Evolutionary conservation across 306 rosid genomes (phyloP), one percentile per base, ranked within the genome.

Genomic region (Canavalia ensiformis): DNA sequence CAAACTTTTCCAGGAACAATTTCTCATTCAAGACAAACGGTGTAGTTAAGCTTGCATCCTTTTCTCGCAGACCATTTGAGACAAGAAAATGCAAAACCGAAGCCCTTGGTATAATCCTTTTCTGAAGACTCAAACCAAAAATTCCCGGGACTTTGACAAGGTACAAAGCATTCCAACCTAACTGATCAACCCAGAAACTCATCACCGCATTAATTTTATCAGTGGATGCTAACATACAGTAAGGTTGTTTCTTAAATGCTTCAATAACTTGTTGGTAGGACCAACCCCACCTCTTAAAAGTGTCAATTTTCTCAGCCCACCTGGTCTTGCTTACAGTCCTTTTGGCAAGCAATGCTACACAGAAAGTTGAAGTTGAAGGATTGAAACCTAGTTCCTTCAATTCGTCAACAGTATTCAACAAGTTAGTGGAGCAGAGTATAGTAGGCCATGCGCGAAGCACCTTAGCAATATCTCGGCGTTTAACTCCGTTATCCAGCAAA

Each of bases 31-130:
- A 0, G 6, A 0, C 3, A 58, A 74, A 65, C 13, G 84, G 76
- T 4, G 18, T 11, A 57, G 0, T 4, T 44, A 86, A 52, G 79
- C 74, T 78, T 4, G 81, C 12, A 5, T 68, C 13, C 47, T 85
- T 72, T 18, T 31, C 63, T 2, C 76, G 13, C 85, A 88, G 79
- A 65, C 86, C 90, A 73, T 82, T 75, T 4, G 83, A 83, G 29
- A 73, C 12, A 73, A 89, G 80, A 84, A 64, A 78, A 66, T 74
- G 44, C 54, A 81, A 3, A 31, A 85, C 89, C 0, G 57, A 82
- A 82, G 81, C 77, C 86, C 94, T 82, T 1, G 89, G 97, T 50
- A 87, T 56, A 57, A 90, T 25, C 74, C 91, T 85, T 62, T 66
- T 80, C 82, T 83, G 79, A 63, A 89, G 77, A 81, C 94, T 89